Evolutionary conservation across 2,329 filamentous ascomycete genomes (phyloP).

Genomic region (Dothideomycetidae sp.): DNA sequence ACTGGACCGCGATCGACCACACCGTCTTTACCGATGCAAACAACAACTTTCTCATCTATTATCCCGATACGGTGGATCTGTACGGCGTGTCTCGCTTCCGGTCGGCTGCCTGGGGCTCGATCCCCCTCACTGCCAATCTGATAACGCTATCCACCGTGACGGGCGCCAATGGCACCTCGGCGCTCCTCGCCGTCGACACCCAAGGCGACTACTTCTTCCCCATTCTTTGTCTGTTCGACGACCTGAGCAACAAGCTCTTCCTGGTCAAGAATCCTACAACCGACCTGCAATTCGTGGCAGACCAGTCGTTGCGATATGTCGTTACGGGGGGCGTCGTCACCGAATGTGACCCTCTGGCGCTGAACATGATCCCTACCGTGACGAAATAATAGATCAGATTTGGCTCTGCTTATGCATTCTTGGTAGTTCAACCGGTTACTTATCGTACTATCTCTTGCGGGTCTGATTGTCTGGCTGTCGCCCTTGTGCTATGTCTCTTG

Average conservation of each 20-base stretch:
- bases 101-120: conserved; percentile 10
- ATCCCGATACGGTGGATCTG: conserved; percentile 9
- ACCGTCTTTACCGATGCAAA: conserved; percentile 1
- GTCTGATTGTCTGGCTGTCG: too few species aligned
- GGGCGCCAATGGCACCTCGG: not conserved
- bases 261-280: conserved; percentile 10
- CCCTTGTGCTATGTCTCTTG: too few species aligned
- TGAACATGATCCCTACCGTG: too few species aligned
- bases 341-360: conserved; percentile 9
- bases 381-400: too few species aligned
- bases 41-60: conserved; percentile 10
- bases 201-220: conserved; percentile 12
- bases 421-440: too few species aligned
- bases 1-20: not conserved
- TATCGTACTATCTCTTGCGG: too few species aligned
- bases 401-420: too few species aligned
- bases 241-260: conserved; percentile 12
- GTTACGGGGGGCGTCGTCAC: conserved; percentile 13
- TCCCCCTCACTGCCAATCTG: conserved; percentile 10
- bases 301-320: conserved; percentile 10
- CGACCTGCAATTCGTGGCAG: conserved; percentile 4
- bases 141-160: conserved; percentile 10
- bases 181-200: conserved; percentile 10
- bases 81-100: conserved; percentile 12
- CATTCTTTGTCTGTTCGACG: conserved; percentile 11